phyloP scores from a whole-genome alignment of 352 stramenopile species.

The Pythium brachiatum region DNA sequence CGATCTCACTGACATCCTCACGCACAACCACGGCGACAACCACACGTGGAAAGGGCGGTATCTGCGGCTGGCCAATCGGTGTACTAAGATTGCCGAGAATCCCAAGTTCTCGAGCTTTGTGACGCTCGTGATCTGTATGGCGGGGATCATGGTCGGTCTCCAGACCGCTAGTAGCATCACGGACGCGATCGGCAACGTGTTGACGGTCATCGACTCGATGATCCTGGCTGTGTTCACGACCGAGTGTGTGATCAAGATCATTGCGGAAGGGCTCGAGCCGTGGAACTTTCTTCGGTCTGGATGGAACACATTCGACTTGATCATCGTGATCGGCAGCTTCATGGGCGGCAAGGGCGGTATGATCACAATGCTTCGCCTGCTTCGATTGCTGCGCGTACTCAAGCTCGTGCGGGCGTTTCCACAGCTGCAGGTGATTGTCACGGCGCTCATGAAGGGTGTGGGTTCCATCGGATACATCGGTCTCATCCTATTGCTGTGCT shows the following conservation, averaged over 20 bases:
- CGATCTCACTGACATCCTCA: constrained; percentile 63
- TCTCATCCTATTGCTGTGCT: constrained; percentile 86
- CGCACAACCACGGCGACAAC: constrained; percentile 43
- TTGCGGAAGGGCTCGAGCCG: constrained; percentile 71
- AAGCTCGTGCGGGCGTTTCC: constrained; percentile 87
- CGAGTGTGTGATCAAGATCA: constrained; percentile 76
- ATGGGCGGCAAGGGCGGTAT: constrained; percentile 62
- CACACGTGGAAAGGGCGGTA: constrained; percentile 53
- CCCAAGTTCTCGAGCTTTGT: constrained; percentile 65
- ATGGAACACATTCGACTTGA: constrained; percentile 86
- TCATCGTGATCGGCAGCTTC: constrained; percentile 81
- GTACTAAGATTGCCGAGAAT: constrained; percentile 57
- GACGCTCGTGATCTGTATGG: constrained; percentile 73
- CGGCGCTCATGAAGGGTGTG: constrained; percentile 86
- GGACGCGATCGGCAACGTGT: constrained; percentile 43
- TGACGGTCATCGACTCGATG: constrained; percentile 53
- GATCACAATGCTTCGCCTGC: constrained; percentile 79
- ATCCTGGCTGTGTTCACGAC: constrained; percentile 77
- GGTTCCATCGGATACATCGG: constrained; percentile 88
- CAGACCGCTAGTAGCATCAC: constrained; percentile 62
- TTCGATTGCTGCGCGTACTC: constrained; percentile 81
- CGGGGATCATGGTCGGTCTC: constrained; percentile 72
- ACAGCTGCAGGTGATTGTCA: constrained; percentile 88
- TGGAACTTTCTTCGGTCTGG: constrained; percentile 71
- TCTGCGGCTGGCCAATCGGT: constrained; percentile 34